Conservation (phyloP, 2,329 filamentous ascomycete genomes). For the Xylariaceae sp. region DNA sequence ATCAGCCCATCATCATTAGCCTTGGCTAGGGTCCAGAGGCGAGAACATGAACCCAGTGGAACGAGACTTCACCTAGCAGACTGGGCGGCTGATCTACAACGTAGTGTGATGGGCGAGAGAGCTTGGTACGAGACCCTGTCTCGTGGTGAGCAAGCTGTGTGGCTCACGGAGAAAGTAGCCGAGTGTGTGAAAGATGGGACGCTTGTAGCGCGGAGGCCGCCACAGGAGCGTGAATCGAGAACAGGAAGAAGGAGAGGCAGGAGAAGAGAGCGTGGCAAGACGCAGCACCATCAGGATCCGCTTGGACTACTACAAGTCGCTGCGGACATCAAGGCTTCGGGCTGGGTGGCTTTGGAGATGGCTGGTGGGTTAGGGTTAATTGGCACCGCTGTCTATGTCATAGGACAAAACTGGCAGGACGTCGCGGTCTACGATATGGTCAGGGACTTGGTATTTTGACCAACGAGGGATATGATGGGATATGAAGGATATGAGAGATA, state of each 20-base stretch:
- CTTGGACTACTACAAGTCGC: constrained; percentile 72
- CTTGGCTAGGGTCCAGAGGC: constrained; percentile 53
- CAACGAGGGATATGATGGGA: no score
- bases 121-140: constrained; percentile 63
- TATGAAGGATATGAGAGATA: no score
- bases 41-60: constrained; percentile 33
- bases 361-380: constrained; percentile 52
- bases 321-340: constrained; percentile 61
- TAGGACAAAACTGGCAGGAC: no score
- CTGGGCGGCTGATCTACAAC: constrained; percentile 80
- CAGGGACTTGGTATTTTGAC: no score
- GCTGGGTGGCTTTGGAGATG: constrained; percentile 69
- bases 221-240: constrained; percentile 28
- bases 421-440: no score
- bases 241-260: constrained; percentile 18
- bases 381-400: not conserved
- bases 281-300: constrained; percentile 62
- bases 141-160: constrained; percentile 62
- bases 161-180: constrained; percentile 64
- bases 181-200: constrained; percentile 67
- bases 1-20: constrained; percentile 41
- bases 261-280: constrained; percentile 2
- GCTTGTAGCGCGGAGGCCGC: constrained; percentile 50
- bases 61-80: constrained; percentile 66
- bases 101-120: constrained; percentile 71